phyloP scores from a whole-genome alignment of 225 moss, liverwort and hornwort genomes.

The Bryoerythrophyllum caledonicum region DNA sequence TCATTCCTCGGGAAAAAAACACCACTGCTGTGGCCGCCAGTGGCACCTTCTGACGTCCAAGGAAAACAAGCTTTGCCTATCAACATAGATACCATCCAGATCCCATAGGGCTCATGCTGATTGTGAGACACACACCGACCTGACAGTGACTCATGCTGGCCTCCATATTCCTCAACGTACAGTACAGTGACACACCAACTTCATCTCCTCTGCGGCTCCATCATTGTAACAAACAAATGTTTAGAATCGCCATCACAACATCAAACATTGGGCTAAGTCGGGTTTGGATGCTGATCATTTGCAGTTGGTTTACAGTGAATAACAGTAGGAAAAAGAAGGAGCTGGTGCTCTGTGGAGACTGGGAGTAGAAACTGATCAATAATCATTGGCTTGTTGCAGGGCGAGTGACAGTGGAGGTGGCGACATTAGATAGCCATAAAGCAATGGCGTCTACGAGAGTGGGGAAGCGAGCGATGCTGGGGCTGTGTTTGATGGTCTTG shows the following conservation, averaged over 20 bases:
- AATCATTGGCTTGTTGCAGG: not conserved
- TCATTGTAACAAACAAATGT: not conserved
- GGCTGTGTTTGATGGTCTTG: constrained; percentile 16
- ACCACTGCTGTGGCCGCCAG: no score
- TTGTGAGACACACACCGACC: not conserved
- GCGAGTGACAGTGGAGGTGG: not conserved
- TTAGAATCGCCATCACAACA: not conserved
- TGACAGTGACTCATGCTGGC: not conserved
- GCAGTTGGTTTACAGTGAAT: not conserved
- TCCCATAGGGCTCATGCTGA: not conserved
- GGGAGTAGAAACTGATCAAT: not conserved
- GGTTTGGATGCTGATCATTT: not conserved
- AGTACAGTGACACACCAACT: not conserved
- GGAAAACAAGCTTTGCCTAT: not conserved
- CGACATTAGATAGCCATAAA: not conserved
- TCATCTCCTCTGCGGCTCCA: not conserved
- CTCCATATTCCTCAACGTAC: not conserved
- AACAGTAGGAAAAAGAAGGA: not conserved
- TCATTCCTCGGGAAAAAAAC: no score
- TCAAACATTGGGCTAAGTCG: not conserved
- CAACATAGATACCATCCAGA: not conserved
- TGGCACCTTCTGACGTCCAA: no score
- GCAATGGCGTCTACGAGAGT: constrained; percentile 18
- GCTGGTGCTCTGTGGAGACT: not conserved
- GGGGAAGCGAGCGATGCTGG: constrained; percentile 22